phyloP scores from a whole-genome alignment of 768 basidiomycete species.

The Leccinum subgranulosum region DNA sequence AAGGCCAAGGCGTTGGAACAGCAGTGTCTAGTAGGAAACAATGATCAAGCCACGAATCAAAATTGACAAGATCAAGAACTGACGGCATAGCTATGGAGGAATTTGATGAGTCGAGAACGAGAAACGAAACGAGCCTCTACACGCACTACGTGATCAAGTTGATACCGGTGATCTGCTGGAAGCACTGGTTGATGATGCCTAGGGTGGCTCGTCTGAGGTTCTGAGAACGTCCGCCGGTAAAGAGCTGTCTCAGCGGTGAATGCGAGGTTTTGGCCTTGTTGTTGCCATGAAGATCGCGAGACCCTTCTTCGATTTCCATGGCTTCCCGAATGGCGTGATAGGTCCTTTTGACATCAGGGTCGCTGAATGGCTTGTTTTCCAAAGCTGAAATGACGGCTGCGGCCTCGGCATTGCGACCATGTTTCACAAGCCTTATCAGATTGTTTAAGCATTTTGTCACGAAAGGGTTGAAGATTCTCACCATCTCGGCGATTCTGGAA shows the following conservation, averaged over 20 bases:
- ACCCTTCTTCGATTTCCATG: conserved; percentile 33
- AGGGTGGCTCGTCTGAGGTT: conserved; percentile 58
- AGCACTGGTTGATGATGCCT: conserved; percentile 58
- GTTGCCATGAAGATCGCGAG: background rate
- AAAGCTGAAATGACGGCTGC: conserved; percentile 61
- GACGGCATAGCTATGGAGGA: conserved; percentile 29
- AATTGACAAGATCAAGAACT: conserved; percentile 5
- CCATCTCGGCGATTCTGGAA: conserved; percentile 59
- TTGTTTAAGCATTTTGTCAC: background rate
- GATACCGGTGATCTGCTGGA: conserved; percentile 69
- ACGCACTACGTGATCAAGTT: conserved; percentile 64
- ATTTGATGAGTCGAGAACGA: conserved; percentile 16
- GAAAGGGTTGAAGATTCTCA: background rate
- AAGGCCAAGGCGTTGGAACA: conserved; percentile 56
- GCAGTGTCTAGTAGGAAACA: conserved; percentile 38
- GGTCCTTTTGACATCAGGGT: conserved; percentile 44
- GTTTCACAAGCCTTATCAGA: conserved; percentile 48
- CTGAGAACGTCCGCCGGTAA: conserved; percentile 53
- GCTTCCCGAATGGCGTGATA: conserved; percentile 23
- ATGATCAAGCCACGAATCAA: background rate
- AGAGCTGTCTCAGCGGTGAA: conserved; percentile 26
- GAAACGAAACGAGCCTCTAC: conserved; percentile 8
- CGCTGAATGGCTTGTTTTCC: conserved; percentile 47
- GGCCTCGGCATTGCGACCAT: conserved; percentile 52
- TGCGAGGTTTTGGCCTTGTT: conserved; percentile 13